Conservation (phyloP, 352 stramenopile genomes). For the Phytophthora sojae region DNA sequence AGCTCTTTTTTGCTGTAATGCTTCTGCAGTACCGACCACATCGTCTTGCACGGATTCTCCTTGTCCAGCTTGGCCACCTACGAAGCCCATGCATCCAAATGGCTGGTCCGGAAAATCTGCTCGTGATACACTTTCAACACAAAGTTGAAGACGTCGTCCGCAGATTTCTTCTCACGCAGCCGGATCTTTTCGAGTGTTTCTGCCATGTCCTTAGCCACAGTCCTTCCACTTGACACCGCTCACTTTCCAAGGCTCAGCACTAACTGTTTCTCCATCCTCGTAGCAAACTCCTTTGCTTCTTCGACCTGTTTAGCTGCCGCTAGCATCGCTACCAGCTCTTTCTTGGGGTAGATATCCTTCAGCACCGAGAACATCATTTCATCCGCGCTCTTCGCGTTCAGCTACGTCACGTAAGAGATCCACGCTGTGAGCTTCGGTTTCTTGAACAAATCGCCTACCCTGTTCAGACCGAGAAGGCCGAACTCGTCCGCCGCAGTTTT, state of each 20-base stretch:
- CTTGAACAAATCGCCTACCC: too few species aligned
- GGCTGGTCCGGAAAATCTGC: background rate
- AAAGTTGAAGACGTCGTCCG: background rate
- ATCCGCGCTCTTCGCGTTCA: too few species aligned
- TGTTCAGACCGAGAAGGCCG: too few species aligned
- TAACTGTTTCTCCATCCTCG: background rate
- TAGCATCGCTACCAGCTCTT: background rate
- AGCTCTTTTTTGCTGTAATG: background rate
- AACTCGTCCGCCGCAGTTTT: too few species aligned
- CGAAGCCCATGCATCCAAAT: background rate
- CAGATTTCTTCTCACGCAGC: background rate
- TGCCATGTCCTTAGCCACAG: too few species aligned
- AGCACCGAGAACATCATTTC: too few species aligned
- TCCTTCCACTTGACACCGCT: background rate
- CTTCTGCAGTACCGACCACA: background rate
- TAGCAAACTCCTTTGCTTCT: background rate
- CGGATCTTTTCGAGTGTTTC: too few species aligned
- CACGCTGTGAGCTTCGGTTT: too few species aligned
- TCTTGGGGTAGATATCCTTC: background rate
- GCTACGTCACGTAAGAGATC: too few species aligned
- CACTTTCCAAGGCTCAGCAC: too few species aligned
- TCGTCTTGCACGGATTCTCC: background rate
- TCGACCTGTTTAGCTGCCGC: background rate
- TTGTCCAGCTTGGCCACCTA: background rate
- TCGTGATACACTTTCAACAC: background rate